Evolutionary conservation across 306 rosid species (phyloP).

Genomic region (Trifolium pratense): DNA sequence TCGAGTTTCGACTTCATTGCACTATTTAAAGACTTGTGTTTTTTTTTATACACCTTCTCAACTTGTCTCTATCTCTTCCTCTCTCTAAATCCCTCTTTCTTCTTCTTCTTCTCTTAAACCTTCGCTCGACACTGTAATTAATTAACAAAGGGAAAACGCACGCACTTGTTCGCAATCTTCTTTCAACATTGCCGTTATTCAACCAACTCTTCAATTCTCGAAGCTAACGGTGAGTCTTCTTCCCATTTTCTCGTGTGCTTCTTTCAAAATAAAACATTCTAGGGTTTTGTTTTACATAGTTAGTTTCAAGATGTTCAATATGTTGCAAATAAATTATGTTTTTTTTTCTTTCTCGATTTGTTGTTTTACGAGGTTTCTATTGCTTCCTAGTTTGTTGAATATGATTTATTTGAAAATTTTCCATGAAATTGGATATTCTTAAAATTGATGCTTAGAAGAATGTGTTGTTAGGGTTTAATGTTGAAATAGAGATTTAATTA

Average conservation of each 20-base stretch:
- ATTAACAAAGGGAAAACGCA: constrained; percentile 6
- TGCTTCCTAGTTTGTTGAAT: neutral
- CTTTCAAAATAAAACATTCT: neutral
- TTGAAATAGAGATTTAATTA: neutral
- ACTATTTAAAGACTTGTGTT: neutral
- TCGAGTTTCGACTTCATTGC: neutral
- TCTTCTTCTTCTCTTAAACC: constrained; percentile 31
- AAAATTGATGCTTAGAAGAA: constrained; percentile 3
- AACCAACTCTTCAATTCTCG: constrained; percentile 44
- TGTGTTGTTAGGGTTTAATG: constrained; percentile 36
- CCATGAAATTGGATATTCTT: neutral
- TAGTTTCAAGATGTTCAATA: neutral
- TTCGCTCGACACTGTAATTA: constrained; percentile 7
- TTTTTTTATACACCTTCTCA: neutral
- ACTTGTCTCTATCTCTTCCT: constrained; percentile 7
- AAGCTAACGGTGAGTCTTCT: constrained; percentile 50
- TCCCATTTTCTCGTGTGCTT: constrained; percentile 11
- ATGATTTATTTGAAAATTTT: neutral
- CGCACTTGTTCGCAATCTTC: constrained; percentile 10
- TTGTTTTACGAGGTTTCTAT: neutral
- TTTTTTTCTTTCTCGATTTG: constrained; percentile 7
- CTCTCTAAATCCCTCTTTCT: constrained; percentile 28
- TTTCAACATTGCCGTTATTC: constrained; percentile 2
- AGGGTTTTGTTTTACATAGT: constrained; percentile 41
- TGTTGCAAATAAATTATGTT: neutral